Conservation (phyloP, 441 rosid genomes). For the Adansonia rubrostipa region DNA sequence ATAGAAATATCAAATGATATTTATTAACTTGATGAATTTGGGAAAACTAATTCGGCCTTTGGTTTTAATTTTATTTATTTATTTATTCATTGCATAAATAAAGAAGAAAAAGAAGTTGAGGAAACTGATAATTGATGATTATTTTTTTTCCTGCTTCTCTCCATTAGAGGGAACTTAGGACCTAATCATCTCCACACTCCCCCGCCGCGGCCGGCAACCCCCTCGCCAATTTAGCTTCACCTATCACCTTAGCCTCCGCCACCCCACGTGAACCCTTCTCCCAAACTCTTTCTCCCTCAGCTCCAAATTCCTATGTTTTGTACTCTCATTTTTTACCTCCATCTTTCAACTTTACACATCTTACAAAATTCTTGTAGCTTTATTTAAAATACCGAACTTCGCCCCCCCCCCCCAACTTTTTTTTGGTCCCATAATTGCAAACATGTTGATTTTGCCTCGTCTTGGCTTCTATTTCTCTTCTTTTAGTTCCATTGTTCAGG, state of each 20-base stretch:
- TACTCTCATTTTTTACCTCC: too few species aligned
- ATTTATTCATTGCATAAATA: not conserved
- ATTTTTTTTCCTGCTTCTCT: not conserved
- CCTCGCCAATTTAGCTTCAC: not conserved
- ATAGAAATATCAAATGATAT: too few species aligned
- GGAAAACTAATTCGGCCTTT: not conserved
- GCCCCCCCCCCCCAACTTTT: not conserved
- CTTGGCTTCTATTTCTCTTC: too few species aligned
- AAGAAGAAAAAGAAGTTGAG: not conserved
- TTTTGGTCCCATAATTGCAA: not conserved
- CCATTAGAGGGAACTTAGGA: not conserved
- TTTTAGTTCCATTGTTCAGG: slow-evolving; percentile 63
- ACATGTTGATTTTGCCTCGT: not conserved
- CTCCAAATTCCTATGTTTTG: too few species aligned
- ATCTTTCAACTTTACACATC: not conserved
- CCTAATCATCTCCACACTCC: not conserved
- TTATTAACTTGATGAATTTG: not conserved
- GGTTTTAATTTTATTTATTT: too few species aligned
- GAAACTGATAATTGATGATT: not conserved
- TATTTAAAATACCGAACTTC: slow-evolving; percentile 11
- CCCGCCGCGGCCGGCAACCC: not conserved
- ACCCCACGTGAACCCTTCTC: not conserved
- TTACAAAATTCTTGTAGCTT: too few species aligned
- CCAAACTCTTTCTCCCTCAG: not conserved
- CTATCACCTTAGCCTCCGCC: not conserved